Conservation (phyloP, 306 rosid species). For the Sicyos edulis region DNA sequence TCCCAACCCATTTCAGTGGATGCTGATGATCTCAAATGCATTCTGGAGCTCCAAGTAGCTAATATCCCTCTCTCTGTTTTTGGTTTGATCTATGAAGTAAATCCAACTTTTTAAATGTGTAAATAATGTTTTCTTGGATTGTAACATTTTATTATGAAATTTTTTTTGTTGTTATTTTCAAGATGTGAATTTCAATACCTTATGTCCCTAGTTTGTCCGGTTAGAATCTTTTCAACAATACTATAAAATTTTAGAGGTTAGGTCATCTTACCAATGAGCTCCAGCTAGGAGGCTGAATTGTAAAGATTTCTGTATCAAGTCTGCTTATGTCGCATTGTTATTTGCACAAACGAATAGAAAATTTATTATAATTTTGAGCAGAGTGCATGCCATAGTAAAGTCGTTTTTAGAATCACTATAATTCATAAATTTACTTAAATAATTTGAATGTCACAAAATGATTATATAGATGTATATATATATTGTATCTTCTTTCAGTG, state of each 20-base stretch:
- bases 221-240: neutral
- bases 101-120: neutral
- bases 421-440: neutral
- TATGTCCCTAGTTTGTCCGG: conserved; percentile 2
- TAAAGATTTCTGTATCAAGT: neutral
- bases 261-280: neutral
- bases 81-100: neutral
- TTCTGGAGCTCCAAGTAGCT: conserved; percentile 49
- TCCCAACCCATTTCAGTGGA: conserved; percentile 70
- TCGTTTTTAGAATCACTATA: neutral
- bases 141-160: neutral
- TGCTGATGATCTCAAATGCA: conserved; percentile 46
- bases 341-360: neutral
- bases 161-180: neutral
- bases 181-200: neutral
- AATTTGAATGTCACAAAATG: neutral
- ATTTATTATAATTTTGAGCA: neutral
- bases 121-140: conserved; percentile 7
- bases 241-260: neutral
- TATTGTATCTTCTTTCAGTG: neutral
- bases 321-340: neutral
- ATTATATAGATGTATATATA: neutral
- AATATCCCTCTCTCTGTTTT: neutral
- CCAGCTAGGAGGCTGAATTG: neutral
- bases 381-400: neutral